Evolutionary conservation across 768 basidiomycete species (phyloP), one percentile per base, ranked within the genome.

Genomic region (Phanerodontia chrysosporium): DNA sequence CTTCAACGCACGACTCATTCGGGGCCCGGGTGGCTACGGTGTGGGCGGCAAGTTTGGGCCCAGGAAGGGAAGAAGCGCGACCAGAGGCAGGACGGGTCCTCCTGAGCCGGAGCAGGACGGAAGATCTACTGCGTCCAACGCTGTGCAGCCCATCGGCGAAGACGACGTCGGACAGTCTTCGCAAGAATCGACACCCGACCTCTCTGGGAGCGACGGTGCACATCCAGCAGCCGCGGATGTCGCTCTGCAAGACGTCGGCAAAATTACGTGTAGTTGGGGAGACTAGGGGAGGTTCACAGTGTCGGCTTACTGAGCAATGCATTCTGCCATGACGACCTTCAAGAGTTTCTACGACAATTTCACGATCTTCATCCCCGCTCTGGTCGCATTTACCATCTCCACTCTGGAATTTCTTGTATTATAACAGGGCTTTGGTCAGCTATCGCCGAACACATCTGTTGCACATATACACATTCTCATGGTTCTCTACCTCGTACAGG

Each of bases 211-310:
- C 32, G 56, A 45, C n/a, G 48, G 25, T 18, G 60, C 42, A 48
- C 22, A 48, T 45, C 24, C 59, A 12, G 39, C 62, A 36, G 35
- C 60, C 25, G 55, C 61, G 29, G 62, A 63, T 0, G 66, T 69
- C 49, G 65, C 66, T 49, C 69, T 72, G 45, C 62, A 70, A 53
- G 67, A 69, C 54, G 69, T 73, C 42, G 72, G 71, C 21, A 70
- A 68, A 12, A 68, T 73, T 52, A 62, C 72, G 21, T 66, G 68
- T 32, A 71, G 71, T 52, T 72, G 71, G 71, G 66, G 70, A 12
- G 71, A 72, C 51, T 72, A 55, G 66, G 29, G 18, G 45, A 56
- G 27, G 16, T 42, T 29, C 6, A 4, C n/a, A 12, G 36, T 30
- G 49, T 30, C 39, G 25, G 52, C 24, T 39, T 36, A 39, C 30